phyloP scores from a whole-genome alignment of 805 yeast genomes.

The Saccharomycopsis lassenensis region DNA sequence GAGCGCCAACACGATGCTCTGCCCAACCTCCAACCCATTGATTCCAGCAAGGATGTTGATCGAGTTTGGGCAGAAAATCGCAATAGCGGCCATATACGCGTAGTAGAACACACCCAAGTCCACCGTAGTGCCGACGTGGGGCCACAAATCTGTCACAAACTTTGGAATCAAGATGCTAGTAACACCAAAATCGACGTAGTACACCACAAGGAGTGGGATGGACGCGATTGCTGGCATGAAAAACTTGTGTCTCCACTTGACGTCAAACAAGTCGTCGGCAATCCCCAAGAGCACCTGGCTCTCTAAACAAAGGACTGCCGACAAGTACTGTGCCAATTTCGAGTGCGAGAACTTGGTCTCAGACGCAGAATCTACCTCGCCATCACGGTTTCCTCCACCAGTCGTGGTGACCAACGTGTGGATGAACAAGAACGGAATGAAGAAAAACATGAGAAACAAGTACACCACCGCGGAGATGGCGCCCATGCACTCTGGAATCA shows the following conservation, averaged over 20 bases:
- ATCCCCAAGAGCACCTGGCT: slow-evolving; percentile 78
- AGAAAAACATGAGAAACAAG: slow-evolving; percentile 66
- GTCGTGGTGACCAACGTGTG: slow-evolving; percentile 53
- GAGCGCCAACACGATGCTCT: slow-evolving; percentile 66
- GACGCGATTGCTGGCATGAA: slow-evolving; percentile 92
- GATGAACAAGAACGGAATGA: slow-evolving; percentile 81
- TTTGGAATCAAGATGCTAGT: slow-evolving; percentile 80
- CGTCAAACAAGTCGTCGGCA: slow-evolving; percentile 90
- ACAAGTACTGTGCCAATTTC: slow-evolving; percentile 73
- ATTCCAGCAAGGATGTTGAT: slow-evolving; percentile 94
- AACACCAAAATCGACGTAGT: slow-evolving; percentile 87
- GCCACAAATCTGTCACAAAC: slow-evolving; percentile 33
- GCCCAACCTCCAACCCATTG: slow-evolving; percentile 95
- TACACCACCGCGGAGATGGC: slow-evolving; percentile 76
- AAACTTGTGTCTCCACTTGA: slow-evolving; percentile 96
- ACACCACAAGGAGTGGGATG: slow-evolving; percentile 81
- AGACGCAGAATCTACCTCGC: slow-evolving; percentile 22
- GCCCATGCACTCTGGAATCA: slow-evolving; percentile 89
- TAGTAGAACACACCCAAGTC: slow-evolving; percentile 79
- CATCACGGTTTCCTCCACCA: slow-evolving; percentile 46
- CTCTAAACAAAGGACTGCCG: slow-evolving; percentile 75
- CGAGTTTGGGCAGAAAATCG: slow-evolving; percentile 92
- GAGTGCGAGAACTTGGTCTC: slow-evolving; percentile 68
- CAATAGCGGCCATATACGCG: slow-evolving; percentile 78
- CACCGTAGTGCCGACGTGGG: slow-evolving; percentile 30